phyloP scores from a whole-genome alignment of 78 protist species.

The Pigoraptor vietnamica region DNA sequence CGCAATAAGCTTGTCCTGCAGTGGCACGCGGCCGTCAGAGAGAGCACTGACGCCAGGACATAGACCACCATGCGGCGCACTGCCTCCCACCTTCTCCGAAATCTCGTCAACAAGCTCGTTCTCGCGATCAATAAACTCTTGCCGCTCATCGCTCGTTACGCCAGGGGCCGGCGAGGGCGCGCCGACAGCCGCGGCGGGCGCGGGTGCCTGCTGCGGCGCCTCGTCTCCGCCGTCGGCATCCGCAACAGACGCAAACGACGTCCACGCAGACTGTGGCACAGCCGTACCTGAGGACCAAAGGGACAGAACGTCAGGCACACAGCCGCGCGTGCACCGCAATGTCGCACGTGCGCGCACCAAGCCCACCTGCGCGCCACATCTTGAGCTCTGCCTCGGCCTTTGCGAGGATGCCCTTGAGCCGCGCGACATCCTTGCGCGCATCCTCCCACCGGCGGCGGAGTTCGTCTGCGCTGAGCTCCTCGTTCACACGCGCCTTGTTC shows the following conservation, averaged over 20 bases:
- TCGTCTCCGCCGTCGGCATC: background rate
- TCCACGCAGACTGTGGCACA: background rate
- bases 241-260: background rate
- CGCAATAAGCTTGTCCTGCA: background rate
- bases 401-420: background rate
- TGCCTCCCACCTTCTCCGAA: background rate
- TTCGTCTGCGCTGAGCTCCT: conserved; percentile 26
- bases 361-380: background rate
- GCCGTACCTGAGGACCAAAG: background rate
- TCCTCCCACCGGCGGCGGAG: background rate
- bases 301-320: background rate
- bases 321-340: background rate
- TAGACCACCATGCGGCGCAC: no score
- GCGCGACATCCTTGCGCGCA: background rate
- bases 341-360: background rate
- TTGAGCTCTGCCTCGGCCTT: background rate
- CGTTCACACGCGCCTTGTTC: conserved; percentile 74
- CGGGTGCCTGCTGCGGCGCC: background rate
- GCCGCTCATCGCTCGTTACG: background rate
- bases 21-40: no score
- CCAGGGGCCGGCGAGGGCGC: background rate
- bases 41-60: no score
- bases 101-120: background rate
- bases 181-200: background rate
- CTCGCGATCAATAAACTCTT: background rate